These are phyloP conservation scores for Erigeron philadelphicus DNA, from an alignment of 140 eudicot species.

Conservation along the genomic window DNA sequence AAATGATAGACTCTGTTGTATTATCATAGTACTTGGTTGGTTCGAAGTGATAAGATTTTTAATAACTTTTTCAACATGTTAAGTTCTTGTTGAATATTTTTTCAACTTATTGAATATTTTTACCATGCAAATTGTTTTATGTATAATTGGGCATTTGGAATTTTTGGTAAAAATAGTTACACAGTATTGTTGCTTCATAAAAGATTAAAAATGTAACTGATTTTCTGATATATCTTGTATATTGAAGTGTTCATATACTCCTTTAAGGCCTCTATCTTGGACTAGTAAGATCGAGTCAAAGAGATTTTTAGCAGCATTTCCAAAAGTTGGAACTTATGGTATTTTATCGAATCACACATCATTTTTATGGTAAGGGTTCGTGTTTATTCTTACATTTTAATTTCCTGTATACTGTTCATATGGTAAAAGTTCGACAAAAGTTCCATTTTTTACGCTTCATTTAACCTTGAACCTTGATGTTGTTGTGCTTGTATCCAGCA, in stretches of 20 bases:
- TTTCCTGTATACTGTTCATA: neutral
- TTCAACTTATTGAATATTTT: neutral
- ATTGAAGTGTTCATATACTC: neutral
- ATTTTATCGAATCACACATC: neutral
- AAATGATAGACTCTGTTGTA: neutral
- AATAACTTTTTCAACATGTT: neutral
- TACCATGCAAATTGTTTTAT: neutral
- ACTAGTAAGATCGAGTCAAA: neutral
- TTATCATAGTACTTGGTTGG: too few relatives aligned
- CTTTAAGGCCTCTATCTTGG: neutral
- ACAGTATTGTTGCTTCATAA: too few relatives aligned
- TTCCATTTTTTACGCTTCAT: too few relatives aligned
- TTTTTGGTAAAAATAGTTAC: neutral
- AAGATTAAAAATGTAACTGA: neutral
- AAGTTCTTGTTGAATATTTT: neutral
- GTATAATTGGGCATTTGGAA: neutral
- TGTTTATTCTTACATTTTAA: neutral
- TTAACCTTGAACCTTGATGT: neutral
- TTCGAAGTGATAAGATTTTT: too few relatives aligned
- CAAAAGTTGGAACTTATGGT: neutral
- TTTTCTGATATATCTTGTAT: neutral
- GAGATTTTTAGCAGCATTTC: slow-evolving; percentile 2
- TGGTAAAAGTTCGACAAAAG: neutral
- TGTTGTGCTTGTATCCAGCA: neutral
- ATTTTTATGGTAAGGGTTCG: neutral